Base-by-base conservation (phyloP, 345 rosid species). In the Camelina neglecta region DNA sequence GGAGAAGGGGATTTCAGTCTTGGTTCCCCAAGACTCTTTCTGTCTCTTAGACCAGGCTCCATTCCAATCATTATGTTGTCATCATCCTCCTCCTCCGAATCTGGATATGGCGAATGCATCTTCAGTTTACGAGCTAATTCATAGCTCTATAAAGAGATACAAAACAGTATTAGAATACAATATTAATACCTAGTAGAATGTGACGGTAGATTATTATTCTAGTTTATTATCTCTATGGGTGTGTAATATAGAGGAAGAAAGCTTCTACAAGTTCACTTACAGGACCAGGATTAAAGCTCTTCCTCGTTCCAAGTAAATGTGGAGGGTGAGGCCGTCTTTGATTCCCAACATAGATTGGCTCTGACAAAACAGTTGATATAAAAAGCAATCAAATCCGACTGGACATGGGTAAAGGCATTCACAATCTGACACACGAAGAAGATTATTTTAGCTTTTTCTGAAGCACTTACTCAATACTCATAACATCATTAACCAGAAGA, bases 261-360 rank as follows among this genome's bases (percentile, higher is more conserved):
- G 80, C 57, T 71, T 67, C 53, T 49, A 57, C 45, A 81, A 70
- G 7, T 60, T 60, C 79, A 83, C 97, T 85, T 84, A 93, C 98
- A 80, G 84, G 69, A 63, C 83, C 70, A 71, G 79, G 78, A 63
- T 61, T 65, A 35, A 74, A 65, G 55, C 73, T 87, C 85, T 75
- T 88, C 58, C 55, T 81, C 71, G 64, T 67, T 71, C 83, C 90
- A 80, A 88, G 71, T 36, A 74, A 57, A 60, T 84, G 83, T 41
- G 85, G 83, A 76, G 84, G 77, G 42, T 69, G 86, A 29, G 75
- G 4, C 77, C 80, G 77, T 76, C 75, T 81, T 75, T 87, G 83
- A 81, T 84, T 85, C 65, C 89, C 87, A 58, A 78, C 83, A 77
- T 82, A 83, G 62, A 81, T 66, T 11, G 89, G 79, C 81, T 85